Evolutionary conservation across 768 basidiomycete genomes (phyloP).

Genomic region (Tubosaeta brunneosetosa): DNA sequence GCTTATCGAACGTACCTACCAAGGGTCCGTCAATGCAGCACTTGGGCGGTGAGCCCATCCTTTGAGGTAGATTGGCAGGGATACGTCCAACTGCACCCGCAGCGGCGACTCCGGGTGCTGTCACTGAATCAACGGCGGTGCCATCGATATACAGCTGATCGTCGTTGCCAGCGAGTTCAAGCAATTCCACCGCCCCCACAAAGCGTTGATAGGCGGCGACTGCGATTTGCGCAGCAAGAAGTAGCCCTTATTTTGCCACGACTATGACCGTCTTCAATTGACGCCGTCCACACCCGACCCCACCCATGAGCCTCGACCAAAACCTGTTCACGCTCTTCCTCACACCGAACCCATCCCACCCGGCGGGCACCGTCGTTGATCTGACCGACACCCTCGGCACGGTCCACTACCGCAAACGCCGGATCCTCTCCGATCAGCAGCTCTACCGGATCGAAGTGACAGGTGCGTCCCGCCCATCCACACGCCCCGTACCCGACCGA

Average conservation of each 20-base stretch:
- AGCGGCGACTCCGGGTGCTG: too few relatives aligned
- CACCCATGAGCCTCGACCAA: slow-evolving; percentile 73
- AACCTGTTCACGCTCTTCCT: slow-evolving; percentile 80
- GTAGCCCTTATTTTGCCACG: neutral
- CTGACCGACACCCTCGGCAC: slow-evolving; percentile 61
- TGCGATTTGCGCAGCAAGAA: neutral
- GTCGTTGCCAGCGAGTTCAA: neutral
- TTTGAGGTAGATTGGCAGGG: too few relatives aligned
- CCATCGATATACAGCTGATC: too few relatives aligned
- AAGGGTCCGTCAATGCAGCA: too few relatives aligned
- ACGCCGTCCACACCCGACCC: neutral
- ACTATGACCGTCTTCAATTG: neutral
- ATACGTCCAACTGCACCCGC: too few relatives aligned
- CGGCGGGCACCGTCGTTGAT: slow-evolving; percentile 51
- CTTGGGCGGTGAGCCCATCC: too few relatives aligned
- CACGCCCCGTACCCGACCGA: neutral
- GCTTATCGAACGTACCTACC: too few relatives aligned
- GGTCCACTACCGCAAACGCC: slow-evolving; percentile 69
- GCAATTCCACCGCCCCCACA: neutral
- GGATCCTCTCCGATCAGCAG: slow-evolving; percentile 39
- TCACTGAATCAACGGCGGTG: neutral
- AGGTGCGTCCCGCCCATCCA: slow-evolving; percentile 38
- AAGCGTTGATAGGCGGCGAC: neutral
- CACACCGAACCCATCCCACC: slow-evolving; percentile 53
- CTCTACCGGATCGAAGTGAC: slow-evolving; percentile 64